Evolutionary conservation across 148 eudicot species (phyloP).

Genomic region (Fallopia convolvulus): DNA sequence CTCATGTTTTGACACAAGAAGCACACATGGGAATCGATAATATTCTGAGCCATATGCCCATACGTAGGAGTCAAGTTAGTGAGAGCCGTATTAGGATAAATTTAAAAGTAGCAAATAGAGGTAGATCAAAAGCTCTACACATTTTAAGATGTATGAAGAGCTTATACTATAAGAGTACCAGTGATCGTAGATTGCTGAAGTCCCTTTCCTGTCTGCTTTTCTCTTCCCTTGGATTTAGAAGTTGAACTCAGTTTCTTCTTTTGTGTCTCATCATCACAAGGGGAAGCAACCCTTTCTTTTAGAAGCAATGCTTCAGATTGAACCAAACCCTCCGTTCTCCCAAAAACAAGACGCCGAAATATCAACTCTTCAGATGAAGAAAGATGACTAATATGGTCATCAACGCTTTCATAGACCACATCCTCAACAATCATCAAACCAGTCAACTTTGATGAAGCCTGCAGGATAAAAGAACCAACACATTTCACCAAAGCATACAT

Average conservation of each 20-base stretch:
- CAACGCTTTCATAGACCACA: slow-evolving; percentile 71
- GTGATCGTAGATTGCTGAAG: slow-evolving; percentile 20
- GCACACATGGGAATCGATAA: neutral
- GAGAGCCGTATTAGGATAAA: neutral
- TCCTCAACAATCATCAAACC: slow-evolving; percentile 79
- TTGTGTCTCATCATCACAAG: slow-evolving; percentile 22
- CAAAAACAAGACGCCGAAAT: slow-evolving; percentile 77
- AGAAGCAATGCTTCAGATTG: slow-evolving; percentile 85
- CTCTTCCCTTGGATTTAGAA: slow-evolving; percentile 49
- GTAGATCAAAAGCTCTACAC: neutral
- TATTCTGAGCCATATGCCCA: neutral
- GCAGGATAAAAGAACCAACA: slow-evolving; percentile 18
- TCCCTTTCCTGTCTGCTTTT: slow-evolving; percentile 34
- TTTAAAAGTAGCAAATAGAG: neutral
- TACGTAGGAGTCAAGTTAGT: neutral
- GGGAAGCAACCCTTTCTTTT: slow-evolving; percentile 21
- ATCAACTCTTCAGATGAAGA: slow-evolving; percentile 44
- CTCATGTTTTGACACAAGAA: neutral
- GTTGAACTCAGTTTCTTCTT: slow-evolving; percentile 30
- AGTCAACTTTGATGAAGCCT: slow-evolving; percentile 69
- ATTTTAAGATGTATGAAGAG: neutral
- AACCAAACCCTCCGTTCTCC: slow-evolving; percentile 72
- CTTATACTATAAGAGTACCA: slow-evolving; percentile 29
- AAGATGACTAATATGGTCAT: slow-evolving; percentile 34
- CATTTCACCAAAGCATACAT: neutral